Percentiles rank a stretch among this genome's conserved stretches.
Conservation (phyloP, 768 basidiomycete species). For the Phlebiopsis gigantea region DNA sequence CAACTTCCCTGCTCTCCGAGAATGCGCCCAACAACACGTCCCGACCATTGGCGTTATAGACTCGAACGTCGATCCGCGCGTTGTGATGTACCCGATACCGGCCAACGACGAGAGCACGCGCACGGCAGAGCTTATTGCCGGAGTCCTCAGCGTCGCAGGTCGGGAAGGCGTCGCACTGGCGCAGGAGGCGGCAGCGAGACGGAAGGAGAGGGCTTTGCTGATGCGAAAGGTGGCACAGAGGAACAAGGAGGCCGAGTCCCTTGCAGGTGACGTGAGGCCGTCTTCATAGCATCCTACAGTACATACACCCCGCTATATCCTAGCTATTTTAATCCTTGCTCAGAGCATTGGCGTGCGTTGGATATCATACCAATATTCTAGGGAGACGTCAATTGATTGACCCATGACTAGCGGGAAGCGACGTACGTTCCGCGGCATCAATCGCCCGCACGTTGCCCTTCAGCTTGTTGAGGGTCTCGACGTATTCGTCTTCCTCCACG, state of each 20-base stretch:
- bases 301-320: background rate
- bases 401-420: background rate
- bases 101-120: constrained; percentile 95
- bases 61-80: constrained; percentile 91
- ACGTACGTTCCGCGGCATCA: constrained; percentile 83
- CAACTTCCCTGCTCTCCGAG: constrained; percentile 82
- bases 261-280: background rate
- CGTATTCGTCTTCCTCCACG: constrained; percentile 95
- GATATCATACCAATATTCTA: constrained; percentile 69
- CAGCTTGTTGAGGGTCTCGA: constrained; percentile 94
- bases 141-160: constrained; percentile 86
- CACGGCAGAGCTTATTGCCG: constrained; percentile 86
- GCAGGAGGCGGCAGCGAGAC: constrained; percentile 24
- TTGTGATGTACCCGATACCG: constrained; percentile 97
- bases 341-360: constrained; percentile 33
- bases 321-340: constrained; percentile 4
- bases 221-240: background rate
- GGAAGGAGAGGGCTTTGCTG: background rate
- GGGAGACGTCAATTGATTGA: constrained; percentile 17
- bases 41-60: constrained; percentile 95
- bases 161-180: constrained; percentile 60
- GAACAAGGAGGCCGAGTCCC: background rate
- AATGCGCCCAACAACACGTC: constrained; percentile 84
- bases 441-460: constrained; percentile 82
- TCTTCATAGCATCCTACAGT: constrained; percentile 4